Percentiles rank a stretch among this genome's conserved stretches.
Conservation (phyloP, 2,329 filamentous ascomycete species). For the Aureobasidium mangrovei region DNA sequence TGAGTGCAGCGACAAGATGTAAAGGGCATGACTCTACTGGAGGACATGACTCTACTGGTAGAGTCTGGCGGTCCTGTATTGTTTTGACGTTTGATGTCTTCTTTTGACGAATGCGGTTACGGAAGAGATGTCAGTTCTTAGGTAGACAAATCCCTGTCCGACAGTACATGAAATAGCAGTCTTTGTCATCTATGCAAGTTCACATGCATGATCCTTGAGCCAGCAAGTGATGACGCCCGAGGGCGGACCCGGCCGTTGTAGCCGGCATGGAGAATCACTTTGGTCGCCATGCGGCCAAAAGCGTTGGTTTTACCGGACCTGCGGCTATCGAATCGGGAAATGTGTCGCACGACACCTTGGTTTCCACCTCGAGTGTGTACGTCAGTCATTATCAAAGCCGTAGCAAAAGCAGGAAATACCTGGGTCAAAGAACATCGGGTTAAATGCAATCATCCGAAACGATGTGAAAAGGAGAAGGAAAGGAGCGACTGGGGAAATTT, state of each 20-base stretch:
- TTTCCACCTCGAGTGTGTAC: background rate
- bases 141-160: no score
- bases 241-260: slow-evolving; percentile 5
- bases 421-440: no score
- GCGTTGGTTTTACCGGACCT: slow-evolving; percentile 1
- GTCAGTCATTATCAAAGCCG: background rate
- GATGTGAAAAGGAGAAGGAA: background rate
- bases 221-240: background rate
- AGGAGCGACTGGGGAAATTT: background rate
- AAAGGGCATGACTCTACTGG: background rate
- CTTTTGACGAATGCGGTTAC: no score
- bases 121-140: no score
- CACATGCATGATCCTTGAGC: background rate
- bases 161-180: background rate
- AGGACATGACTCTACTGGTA: no score
- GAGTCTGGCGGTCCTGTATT: no score
- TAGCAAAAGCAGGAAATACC: background rate
- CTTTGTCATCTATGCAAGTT: background rate
- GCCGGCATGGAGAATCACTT: background rate
- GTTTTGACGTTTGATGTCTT: no score
- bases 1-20: background rate
- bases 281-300: background rate
- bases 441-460: background rate
- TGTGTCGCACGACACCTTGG: slow-evolving; percentile 3
- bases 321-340: slow-evolving; percentile 5